Evolutionary conservation across 169 alveolate genomes (phyloP).

Genomic region (Sarcocystis neurona): DNA sequence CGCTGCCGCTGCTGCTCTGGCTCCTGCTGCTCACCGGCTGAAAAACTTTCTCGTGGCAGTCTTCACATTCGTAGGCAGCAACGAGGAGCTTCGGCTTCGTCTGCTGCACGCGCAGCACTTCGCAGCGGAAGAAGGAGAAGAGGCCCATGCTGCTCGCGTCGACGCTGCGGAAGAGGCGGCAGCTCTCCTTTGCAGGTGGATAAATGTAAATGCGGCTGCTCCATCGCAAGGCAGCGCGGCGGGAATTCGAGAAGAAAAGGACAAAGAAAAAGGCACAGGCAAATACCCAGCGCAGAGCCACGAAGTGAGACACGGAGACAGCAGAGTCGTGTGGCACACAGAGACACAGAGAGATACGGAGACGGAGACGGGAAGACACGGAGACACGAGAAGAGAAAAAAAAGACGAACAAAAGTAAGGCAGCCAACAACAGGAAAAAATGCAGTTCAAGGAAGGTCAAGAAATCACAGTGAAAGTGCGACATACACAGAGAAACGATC

Average conservation of each 20-base stretch:
- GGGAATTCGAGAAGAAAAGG: neutral
- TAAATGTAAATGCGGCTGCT: conserved; percentile 37
- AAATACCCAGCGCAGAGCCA: neutral
- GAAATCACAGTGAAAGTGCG: too few relatives aligned
- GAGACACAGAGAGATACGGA: too few relatives aligned
- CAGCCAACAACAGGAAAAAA: too few relatives aligned
- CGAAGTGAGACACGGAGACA: too few relatives aligned
- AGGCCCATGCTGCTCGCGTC: conserved; percentile 35
- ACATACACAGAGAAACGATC: too few relatives aligned
- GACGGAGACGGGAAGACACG: too few relatives aligned
- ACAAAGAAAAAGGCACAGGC: neutral
- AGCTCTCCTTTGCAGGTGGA: conserved; percentile 32
- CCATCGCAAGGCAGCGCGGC: too few relatives aligned
- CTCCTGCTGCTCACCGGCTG: conserved; percentile 52
- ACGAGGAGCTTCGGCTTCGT: conserved; percentile 44
- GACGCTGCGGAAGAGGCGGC: conserved; percentile 35
- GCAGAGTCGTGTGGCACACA: too few relatives aligned
- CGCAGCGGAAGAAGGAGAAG: conserved; percentile 47
- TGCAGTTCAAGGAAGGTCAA: too few relatives aligned
- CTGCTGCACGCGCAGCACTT: conserved; percentile 47
- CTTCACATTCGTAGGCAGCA: conserved; percentile 63
- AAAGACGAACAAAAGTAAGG: too few relatives aligned
- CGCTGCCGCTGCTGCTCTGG: too few relatives aligned
- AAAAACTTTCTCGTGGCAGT: conserved; percentile 56
- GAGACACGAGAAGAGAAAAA: too few relatives aligned